Base-by-base conservation (phyloP, 345 rosid genomes). In the Erucastrum elatum region DNA sequence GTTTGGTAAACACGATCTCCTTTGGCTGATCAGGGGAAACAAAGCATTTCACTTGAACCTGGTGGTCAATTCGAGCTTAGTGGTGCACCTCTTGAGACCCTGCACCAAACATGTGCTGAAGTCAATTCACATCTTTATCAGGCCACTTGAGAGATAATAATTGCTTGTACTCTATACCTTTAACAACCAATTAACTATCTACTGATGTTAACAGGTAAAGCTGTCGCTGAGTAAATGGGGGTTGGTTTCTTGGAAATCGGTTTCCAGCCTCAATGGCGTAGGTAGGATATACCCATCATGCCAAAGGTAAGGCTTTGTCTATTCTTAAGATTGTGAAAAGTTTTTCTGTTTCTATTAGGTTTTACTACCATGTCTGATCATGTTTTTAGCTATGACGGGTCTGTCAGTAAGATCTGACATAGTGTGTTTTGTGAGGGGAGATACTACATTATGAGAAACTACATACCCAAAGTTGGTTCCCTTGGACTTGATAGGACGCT, bases 111-210 rank as follows among this genome's bases (percentile, higher is more conserved):
- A n/a, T n/a, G n/a, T n/a, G n/a, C n/a, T n/a, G n/a, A n/a, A n/a
- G n/a, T n/a, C n/a, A n/a, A n/a, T n/a, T n/a, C n/a, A n/a, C 99
- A 95, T 79, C 98, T 94, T 75, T 95, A 95, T 87, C 99, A 95
- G 96, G 99, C 90, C 6, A 34, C 35, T 58, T 62, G 3, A 34
- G 10, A 41, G 64, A 27, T 41, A 35, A 33, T 3, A 30, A 82
- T 16, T 26, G 39, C 33, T 73, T 29, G 10, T 68, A 12, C 29
- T 67, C 75, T 68, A 21, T 56, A 70, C 10, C 66, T 26, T 12
- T 9, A 49, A 37, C 10, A 37, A 37, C 60, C 60, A 34, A 13
- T 34, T 16, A 76, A 71, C 46, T 60, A 4, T 35, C 60, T 76
- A 15, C 6, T 31, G 31, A 34, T 72, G 64, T 49, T 51, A 39